These are phyloP conservation scores for Wickerhamiella spandovensis DNA, from an alignment of 805 yeast genomes.

Conservation along the genomic window DNA sequence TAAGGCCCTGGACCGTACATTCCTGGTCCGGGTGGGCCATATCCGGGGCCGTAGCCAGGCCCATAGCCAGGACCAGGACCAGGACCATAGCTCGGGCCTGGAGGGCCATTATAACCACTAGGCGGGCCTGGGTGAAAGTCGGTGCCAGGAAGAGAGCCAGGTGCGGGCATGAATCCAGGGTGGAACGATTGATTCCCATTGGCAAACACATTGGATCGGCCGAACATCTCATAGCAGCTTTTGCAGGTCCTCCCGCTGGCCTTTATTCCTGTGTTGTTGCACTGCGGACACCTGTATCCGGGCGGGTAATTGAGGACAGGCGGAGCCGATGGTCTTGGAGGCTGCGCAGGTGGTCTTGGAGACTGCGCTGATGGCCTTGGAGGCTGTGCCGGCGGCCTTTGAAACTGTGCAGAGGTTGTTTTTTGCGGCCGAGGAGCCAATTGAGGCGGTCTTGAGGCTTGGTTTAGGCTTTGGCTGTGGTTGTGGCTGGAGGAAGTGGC, in stretches of 20 bases:
- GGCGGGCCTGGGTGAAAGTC: no score
- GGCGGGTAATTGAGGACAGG: slow-evolving; percentile 34
- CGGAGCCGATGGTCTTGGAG: background rate
- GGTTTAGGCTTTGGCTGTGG: background rate
- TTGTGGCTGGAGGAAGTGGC: no score
- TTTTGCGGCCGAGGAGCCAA: background rate
- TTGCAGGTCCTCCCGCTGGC: slow-evolving; percentile 51
- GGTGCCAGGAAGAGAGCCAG: no score
- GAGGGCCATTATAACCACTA: no score
- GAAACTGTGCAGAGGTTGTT: background rate
- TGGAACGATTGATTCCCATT: background rate
- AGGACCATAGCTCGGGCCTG: background rate
- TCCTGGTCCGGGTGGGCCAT: no score
- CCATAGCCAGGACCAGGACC: background rate
- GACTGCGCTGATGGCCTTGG: background rate
- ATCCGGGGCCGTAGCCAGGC: background rate
- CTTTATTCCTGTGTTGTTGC: slow-evolving; percentile 59
- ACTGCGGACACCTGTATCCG: slow-evolving; percentile 46
- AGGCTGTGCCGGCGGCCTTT: background rate
- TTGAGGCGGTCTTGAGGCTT: background rate
- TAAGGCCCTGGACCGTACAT: background rate
- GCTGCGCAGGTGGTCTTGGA: slow-evolving; percentile 1
- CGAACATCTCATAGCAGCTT: slow-evolving; percentile 51
- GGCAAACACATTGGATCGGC: slow-evolving; percentile 6
- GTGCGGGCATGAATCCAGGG: slow-evolving; percentile 15